These are phyloP conservation scores for Sporisorium reilianum DNA, from an alignment of 1,284 basidiomycete species.

Conservation along the genomic window DNA sequence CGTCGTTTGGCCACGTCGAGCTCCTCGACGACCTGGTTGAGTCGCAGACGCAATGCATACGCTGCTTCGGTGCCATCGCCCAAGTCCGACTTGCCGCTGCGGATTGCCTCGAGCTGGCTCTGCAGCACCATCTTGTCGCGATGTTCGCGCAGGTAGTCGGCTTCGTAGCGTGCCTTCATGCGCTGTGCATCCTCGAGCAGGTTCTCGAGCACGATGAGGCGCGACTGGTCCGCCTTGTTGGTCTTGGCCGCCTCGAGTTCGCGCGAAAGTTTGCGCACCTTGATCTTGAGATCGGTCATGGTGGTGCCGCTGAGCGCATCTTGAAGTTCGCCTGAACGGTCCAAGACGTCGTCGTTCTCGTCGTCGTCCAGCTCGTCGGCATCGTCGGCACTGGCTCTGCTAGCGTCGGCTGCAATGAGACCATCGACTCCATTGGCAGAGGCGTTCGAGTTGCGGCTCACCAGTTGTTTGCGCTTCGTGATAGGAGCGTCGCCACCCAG, in stretches of 20 bases:
- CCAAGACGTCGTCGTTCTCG: constrained; percentile 63
- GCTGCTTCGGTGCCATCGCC: constrained; percentile 88
- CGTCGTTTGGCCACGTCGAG: constrained; percentile 79
- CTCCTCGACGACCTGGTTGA: constrained; percentile 88
- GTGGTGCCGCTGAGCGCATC: constrained; percentile 85
- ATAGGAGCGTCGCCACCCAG: constrained; percentile 70
- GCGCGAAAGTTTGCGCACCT: constrained; percentile 83
- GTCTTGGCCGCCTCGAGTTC: constrained; percentile 81
- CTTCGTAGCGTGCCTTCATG: constrained; percentile 88
- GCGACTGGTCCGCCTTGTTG: constrained; percentile 80
- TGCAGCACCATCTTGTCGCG: constrained; percentile 84
- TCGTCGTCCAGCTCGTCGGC: constrained; percentile 31
- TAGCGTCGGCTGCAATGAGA: constrained; percentile 43
- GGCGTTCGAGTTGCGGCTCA: constrained; percentile 41
- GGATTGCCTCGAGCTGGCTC: constrained; percentile 86
- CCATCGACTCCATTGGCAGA: constrained; percentile 58
- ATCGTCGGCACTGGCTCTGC: constrained; percentile 29
- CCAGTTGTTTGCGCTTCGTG: constrained; percentile 70
- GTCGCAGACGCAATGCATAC: constrained; percentile 84
- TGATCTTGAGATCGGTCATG: constrained; percentile 85
- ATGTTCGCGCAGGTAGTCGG: constrained; percentile 86
- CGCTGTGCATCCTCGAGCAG: constrained; percentile 88
- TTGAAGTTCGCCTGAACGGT: constrained; percentile 85
- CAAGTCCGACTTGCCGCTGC: constrained; percentile 79
- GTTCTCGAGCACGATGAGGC: constrained; percentile 85